Base-by-base conservation (phyloP, 768 basidiomycete genomes). In the Kwoniella sp. region DNA sequence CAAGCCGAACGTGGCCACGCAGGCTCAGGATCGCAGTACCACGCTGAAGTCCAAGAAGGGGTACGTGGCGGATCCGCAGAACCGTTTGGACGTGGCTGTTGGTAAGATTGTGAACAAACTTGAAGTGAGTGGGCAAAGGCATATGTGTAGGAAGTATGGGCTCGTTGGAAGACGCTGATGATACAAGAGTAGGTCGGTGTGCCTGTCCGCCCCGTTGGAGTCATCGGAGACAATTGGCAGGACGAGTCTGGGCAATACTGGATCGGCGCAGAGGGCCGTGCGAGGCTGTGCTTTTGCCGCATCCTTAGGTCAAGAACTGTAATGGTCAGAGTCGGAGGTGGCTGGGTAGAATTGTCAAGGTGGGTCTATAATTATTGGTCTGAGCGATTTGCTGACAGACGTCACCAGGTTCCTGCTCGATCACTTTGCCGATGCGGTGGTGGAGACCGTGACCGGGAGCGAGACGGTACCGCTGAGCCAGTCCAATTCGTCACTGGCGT, bases 301-400 rank as follows among this genome's bases (percentile, higher is more conserved):
- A 95, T 95, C 52, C 82, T 95, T 28, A 87, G 92, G 12, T 92
- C 90, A 1, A 90, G 92, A 73, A 93, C 90, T 0, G 93, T 95
- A 68, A 96, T 96, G 93, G 93, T 97, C 50, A 87, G 93, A 65
- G 92, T 96, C 15, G 93, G 93, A 28, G 94, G 94, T 37, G 94
- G 94, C 20, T 97, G 93, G 93, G 83, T 87, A 61, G 93, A 95
- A 79, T 82, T 97, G 58, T 92, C 91, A 22, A 92, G 88, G 93
- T 94, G 78, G 52, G 88, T 84, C 26, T 22, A 23, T 30, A 13
- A 52, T 4, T 51, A 12, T 55, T 23, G 48, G 26, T 52, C 12
- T 8, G 7, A 23, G 55, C 54, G 34, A 53, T 52, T 26, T 28
- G 20, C 28, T 48, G 55, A 52, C 23, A 26, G 50, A 25, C 31